These are phyloP conservation scores for Malus sieversii DNA, from an alignment of 306 rosid species.

Conservation along the genomic window DNA sequence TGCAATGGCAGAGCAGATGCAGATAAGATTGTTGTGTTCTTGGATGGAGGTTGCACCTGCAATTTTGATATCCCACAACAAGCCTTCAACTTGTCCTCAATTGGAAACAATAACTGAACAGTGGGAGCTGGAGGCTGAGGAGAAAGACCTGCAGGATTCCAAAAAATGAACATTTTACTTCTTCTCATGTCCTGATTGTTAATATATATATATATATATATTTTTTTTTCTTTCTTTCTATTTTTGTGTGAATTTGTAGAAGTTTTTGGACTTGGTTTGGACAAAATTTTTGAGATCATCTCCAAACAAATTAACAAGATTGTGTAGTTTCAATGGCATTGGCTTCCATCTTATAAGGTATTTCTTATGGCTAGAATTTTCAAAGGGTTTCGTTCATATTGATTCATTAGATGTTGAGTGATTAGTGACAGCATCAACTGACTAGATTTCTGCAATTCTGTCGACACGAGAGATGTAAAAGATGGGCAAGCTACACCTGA, in stretches of 20 bases:
- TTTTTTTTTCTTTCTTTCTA: no score
- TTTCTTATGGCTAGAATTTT: neutral
- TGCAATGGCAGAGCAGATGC: constrained; percentile 37
- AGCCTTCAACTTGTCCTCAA: constrained; percentile 33
- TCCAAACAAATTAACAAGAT: no score
- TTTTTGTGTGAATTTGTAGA: neutral
- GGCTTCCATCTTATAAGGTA: neutral
- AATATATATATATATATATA: neutral
- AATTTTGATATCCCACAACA: constrained; percentile 27
- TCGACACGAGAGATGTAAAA: neutral
- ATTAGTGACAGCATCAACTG: no score
- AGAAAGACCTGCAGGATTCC: neutral
- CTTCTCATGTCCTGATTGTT: no score
- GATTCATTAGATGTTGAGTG: neutral
- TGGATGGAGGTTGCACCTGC: constrained; percentile 53
- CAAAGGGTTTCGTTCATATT: neutral
- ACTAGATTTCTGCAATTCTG: no score
- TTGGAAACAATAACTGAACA: constrained; percentile 60
- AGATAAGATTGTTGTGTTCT: constrained; percentile 19
- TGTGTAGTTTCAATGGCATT: neutral
- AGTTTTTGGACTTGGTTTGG: neutral
- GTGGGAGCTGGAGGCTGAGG: constrained; percentile 20
- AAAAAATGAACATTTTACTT: neutral
- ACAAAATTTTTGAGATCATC: no score
- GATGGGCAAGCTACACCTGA: neutral